Conservation (phyloP, 768 basidiomycete genomes). For the Termitomyces sp. region DNA sequence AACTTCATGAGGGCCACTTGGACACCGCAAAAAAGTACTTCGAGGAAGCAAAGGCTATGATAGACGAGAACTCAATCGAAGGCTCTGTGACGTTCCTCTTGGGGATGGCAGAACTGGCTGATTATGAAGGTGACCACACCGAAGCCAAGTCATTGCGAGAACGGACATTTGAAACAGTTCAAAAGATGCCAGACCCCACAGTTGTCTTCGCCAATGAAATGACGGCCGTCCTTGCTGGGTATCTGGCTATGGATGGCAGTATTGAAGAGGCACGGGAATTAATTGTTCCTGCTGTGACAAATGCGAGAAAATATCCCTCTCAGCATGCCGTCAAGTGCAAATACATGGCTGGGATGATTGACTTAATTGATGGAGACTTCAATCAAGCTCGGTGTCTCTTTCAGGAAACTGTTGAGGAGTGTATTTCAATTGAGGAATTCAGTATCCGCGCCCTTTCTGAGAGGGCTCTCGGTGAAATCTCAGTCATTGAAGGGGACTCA, state of each 20-base stretch:
- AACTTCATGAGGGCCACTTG: too few relatives aligned
- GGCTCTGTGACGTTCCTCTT: too few relatives aligned
- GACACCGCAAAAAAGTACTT: too few relatives aligned
- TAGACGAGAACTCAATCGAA: too few relatives aligned
- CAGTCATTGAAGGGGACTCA: background rate
- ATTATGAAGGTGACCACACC: too few relatives aligned
- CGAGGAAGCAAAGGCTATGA: too few relatives aligned
- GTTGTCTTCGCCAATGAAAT: background rate
- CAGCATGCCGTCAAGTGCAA: background rate
- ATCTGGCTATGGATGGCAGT: slow-evolving; percentile 2
- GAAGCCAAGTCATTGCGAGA: background rate
- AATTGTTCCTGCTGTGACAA: too few relatives aligned
- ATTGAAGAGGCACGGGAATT: background rate
- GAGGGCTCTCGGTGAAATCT: slow-evolving; percentile 7
- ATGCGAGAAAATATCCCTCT: background rate
- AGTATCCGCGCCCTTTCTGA: background rate
- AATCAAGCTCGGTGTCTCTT: background rate
- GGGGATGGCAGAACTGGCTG: slow-evolving; percentile 3
- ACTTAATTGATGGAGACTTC: background rate
- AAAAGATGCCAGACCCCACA: background rate
- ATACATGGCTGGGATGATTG: slow-evolving; percentile 3
- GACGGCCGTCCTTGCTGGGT: background rate
- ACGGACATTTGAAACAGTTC: background rate
- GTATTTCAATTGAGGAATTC: background rate
- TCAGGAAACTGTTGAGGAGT: background rate